Base-by-base conservation (phyloP, 352 stramenopile genomes). In the Phytophthora rubi region DNA sequence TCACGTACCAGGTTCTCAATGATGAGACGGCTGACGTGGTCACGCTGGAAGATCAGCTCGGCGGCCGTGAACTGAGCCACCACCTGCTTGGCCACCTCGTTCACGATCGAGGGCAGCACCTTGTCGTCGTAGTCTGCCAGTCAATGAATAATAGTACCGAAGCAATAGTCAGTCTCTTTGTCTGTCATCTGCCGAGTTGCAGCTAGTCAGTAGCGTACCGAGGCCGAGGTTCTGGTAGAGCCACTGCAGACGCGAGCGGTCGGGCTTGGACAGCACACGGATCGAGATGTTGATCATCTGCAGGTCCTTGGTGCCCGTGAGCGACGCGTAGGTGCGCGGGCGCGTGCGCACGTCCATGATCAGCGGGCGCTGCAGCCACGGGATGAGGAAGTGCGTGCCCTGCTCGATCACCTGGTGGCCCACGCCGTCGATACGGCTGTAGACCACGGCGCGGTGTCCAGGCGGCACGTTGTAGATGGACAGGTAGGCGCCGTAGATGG, bases 281-380 rank as follows among this genome's bases (percentile, higher is more conserved):
- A 99, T 96, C 9, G 94, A 98, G 68, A 99, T 98, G 74, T 98
- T 99, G 67, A 99, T 98, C 97, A 99, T 99, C 86, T 99, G 98
- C 71, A 99, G 85, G 85, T 99, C 98, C 88, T 98, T 99, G 47
- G 88, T 97, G 72, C 92, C 92, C 66, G 90, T 97, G 18, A 97
- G 77, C 67, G 92, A 97, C 59, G 89, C 82, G 69, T 97, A 96
- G 68, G 97, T 99, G 74, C 95, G 94, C 23, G 97, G 96, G 63
- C 92, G 90, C 56, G 92, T 98, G 68, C 93, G 86, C 53, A 98
- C 92, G 68, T 98, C 95, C 68, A 98, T 99, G 72, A 99, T 94
- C 37, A 98, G 92, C 28, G 97, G 95, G 65, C 95, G 93, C 85
- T 99, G 96, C 44, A 99, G 89, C 95, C 97, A 99, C n/a, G 98